These are phyloP conservation scores for Amborella trichopoda DNA, from an alignment of 164 flowering plant species.

Conservation along the genomic window DNA sequence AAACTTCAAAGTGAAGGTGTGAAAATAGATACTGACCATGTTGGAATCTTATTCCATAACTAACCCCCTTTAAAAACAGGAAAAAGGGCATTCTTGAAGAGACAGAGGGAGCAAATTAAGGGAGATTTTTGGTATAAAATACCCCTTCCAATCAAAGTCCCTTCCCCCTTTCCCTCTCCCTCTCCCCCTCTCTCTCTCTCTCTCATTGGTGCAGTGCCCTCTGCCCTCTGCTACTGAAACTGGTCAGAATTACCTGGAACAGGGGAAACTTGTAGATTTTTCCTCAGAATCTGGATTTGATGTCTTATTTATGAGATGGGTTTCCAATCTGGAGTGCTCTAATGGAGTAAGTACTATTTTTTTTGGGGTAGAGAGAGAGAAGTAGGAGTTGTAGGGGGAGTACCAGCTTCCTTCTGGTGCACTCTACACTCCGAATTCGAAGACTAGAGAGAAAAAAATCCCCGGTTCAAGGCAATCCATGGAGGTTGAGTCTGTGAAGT, in stretches of 20 bases:
- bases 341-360: neutral
- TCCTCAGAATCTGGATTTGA: neutral
- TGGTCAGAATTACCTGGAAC: neutral
- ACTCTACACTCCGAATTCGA: neutral
- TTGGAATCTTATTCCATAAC: no score
- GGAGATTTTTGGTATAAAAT: slow-evolving; percentile 16
- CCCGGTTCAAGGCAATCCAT: slow-evolving; percentile 14
- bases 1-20: no score
- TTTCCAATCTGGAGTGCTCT: neutral
- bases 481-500: slow-evolving; percentile 74
- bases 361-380: neutral
- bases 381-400: neutral
- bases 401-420: neutral
- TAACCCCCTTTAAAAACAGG: no score
- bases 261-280: slow-evolving; percentile 6
- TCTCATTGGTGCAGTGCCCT: slow-evolving; percentile 9
- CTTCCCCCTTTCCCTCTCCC: slow-evolving; percentile 10
- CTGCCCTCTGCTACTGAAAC: slow-evolving; percentile 5
- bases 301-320: neutral
- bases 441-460: neutral
- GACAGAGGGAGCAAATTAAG: slow-evolving; percentile 80
- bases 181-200: slow-evolving; percentile 6
- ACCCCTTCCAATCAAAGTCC: slow-evolving; percentile 10
- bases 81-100: slow-evolving; percentile 55
- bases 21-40: no score